phyloP scores from a whole-genome alignment of 2,329 filamentous ascomycete species.

The Cladophialophora immunda region DNA sequence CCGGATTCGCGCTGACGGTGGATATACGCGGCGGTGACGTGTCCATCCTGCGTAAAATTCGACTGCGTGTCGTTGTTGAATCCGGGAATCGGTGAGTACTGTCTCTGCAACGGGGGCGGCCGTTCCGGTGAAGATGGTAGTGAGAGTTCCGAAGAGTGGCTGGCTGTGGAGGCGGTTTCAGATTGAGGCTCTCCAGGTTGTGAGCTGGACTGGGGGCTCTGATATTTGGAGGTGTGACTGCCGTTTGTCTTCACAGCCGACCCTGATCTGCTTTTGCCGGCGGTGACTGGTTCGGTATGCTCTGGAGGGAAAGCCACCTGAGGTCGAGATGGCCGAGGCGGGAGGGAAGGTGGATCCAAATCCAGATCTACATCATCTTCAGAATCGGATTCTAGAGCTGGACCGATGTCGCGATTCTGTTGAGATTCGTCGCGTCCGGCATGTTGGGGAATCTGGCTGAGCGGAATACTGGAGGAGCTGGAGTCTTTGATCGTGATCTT shows the following conservation, averaged over 20 bases:
- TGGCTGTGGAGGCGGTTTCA: not conserved
- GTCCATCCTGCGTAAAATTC: slow-evolving; percentile 41
- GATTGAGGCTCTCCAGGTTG: not conserved
- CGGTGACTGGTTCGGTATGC: not conserved
- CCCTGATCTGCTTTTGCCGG: not conserved
- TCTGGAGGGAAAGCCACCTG: not conserved
- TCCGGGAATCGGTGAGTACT: slow-evolving; percentile 37
- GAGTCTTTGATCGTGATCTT: slow-evolving; percentile 41
- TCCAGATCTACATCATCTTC: slow-evolving; percentile 38
- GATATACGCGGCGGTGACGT: slow-evolving; percentile 41
- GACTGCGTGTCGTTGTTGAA: slow-evolving; percentile 42
- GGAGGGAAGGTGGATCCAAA: slow-evolving; percentile 28
- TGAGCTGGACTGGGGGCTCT: not conserved
- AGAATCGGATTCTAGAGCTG: slow-evolving; percentile 22
- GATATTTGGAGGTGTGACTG: not conserved
- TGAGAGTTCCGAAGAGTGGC: slow-evolving; percentile 19
- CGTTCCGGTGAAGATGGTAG: slow-evolving; percentile 28
- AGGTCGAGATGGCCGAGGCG: not conserved
- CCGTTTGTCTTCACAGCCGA: not conserved
- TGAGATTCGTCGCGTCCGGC: slow-evolving; percentile 22
- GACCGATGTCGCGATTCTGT: slow-evolving; percentile 17
- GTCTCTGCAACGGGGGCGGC: slow-evolving; percentile 27
- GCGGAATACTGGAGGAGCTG: slow-evolving; percentile 30
- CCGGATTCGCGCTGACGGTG: slow-evolving; percentile 39
- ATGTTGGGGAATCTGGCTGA: slow-evolving; percentile 38